Conservation (phyloP, 805 yeast genomes). For the Barnettozyma californica region DNA sequence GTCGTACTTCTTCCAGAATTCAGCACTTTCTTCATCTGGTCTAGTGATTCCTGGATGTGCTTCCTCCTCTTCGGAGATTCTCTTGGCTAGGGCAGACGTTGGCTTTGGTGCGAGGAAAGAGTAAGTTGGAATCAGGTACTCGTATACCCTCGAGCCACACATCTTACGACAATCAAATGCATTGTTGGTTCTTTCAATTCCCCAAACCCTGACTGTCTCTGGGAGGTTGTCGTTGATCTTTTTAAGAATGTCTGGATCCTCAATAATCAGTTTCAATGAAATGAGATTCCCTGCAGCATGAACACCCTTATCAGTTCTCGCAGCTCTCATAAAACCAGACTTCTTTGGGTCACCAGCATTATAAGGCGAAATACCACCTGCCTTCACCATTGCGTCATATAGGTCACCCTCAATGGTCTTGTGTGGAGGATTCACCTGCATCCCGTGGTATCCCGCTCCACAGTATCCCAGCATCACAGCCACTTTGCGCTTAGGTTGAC, state of each 20-base stretch:
- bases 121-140: slow-evolving; percentile 88
- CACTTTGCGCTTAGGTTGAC: slow-evolving; percentile 83
- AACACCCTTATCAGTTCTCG: slow-evolving; percentile 91
- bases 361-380: slow-evolving; percentile 85
- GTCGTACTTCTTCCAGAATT: slow-evolving; percentile 62
- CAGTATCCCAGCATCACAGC: slow-evolving; percentile 91
- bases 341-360: slow-evolving; percentile 87
- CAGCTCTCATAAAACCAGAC: slow-evolving; percentile 81
- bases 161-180: slow-evolving; percentile 91
- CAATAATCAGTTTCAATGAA: slow-evolving; percentile 76
- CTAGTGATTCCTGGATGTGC: slow-evolving; percentile 56
- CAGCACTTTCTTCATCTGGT: slow-evolving; percentile 61
- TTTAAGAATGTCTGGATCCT: slow-evolving; percentile 61
- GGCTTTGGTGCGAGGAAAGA: slow-evolving; percentile 91
- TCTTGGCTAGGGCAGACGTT: slow-evolving; percentile 54
- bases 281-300: slow-evolving; percentile 96
- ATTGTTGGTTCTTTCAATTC: slow-evolving; percentile 80
- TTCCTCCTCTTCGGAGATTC: slow-evolving; percentile 46
- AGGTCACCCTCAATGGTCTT: slow-evolving; percentile 89
- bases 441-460: slow-evolving; percentile 95
- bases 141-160: slow-evolving; percentile 95
- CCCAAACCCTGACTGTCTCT: slow-evolving; percentile 88
- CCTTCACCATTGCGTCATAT: slow-evolving; percentile 73
- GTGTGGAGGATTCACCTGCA: slow-evolving; percentile 87
- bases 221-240: slow-evolving; percentile 77